Percentiles rank a stretch among this genome's conserved stretches.
Evolutionary conservation across 1,284 basidiomycete species (phyloP).

Genomic region (Ustilago nuda): DNA sequence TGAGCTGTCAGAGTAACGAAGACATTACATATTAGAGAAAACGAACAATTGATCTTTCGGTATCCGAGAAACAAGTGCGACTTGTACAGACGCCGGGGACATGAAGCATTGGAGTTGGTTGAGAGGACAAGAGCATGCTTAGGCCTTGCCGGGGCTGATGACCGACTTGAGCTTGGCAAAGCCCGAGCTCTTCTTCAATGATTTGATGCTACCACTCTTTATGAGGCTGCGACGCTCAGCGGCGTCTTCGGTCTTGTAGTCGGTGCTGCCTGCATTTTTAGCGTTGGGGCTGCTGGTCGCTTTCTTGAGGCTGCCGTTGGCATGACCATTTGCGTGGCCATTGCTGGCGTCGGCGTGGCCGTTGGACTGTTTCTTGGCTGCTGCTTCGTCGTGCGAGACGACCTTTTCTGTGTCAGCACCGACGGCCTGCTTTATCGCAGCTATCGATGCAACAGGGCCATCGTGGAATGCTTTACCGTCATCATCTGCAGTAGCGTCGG

Average conservation of each 20-base stretch:
- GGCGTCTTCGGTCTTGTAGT: constrained; percentile 36
- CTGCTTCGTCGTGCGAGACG: constrained; percentile 44
- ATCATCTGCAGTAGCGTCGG: constrained; percentile 20
- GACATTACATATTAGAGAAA: constrained; percentile 13
- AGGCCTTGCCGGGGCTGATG: constrained; percentile 34
- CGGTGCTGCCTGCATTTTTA: constrained; percentile 24
- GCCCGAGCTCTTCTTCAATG: constrained; percentile 25
- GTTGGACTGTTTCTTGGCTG: constrained; percentile 19
- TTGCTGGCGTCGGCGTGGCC: constrained; percentile 14
- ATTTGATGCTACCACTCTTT: constrained; percentile 41
- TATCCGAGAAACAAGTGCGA: neutral
- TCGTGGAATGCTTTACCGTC: constrained; percentile 45
- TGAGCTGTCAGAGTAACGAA: constrained; percentile 2
- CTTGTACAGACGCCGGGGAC: neutral
- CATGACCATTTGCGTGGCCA: constrained; percentile 18
- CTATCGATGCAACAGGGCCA: constrained; percentile 40
- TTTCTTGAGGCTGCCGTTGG: constrained; percentile 17
- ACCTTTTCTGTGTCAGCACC: constrained; percentile 47
- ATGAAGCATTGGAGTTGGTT: neutral
- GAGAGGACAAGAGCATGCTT: neutral
- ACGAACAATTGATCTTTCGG: neutral
- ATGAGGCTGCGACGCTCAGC: constrained; percentile 22
- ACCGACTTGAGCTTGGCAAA: constrained; percentile 50
- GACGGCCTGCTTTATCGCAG: constrained; percentile 28
- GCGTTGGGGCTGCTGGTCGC: constrained; percentile 9